A percentile compares a stretch with the other conserved stretches of the same genome.
phyloP scores from a whole-genome alignment of 768 basidiomycete species.

The Tephrocybe rancida region DNA sequence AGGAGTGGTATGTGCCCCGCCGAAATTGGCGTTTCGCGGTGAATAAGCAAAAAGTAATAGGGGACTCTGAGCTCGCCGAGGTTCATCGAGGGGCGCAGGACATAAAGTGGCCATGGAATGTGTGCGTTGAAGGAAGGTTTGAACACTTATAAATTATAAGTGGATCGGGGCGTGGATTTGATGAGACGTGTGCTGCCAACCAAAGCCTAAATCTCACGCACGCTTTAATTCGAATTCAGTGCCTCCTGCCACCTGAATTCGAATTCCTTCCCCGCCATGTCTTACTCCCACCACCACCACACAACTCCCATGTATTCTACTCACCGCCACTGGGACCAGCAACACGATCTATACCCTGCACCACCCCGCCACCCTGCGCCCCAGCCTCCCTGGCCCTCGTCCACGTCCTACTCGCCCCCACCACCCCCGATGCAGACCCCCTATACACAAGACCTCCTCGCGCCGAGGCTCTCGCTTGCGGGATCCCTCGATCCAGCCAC shows the following conservation, averaged over 20 bases:
- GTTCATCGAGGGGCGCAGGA: too few species aligned
- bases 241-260: not conserved
- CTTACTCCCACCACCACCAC: constrained; percentile 5
- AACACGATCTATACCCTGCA: not conserved
- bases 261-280: constrained; percentile 9
- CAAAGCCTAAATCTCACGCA: constrained; percentile 23
- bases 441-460: constrained; percentile 1
- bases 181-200: constrained; percentile 31
- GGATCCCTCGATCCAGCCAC: constrained; percentile 67
- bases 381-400: not conserved
- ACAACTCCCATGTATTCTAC: not conserved
- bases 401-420: not conserved
- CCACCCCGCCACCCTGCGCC: not conserved
- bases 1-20: too few species aligned
- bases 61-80: too few species aligned
- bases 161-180: constrained; percentile 10
- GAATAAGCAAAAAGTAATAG: too few species aligned
- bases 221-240: not conserved
- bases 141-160: not conserved
- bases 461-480: constrained; percentile 36
- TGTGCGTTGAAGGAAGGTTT: too few species aligned
- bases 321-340: not conserved
- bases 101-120: too few species aligned
- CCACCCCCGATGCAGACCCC: not conserved
- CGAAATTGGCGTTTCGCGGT: too few species aligned